phyloP scores from a whole-genome alignment of 2,329 filamentous ascomycete species.

The Lachnellula suecica region DNA sequence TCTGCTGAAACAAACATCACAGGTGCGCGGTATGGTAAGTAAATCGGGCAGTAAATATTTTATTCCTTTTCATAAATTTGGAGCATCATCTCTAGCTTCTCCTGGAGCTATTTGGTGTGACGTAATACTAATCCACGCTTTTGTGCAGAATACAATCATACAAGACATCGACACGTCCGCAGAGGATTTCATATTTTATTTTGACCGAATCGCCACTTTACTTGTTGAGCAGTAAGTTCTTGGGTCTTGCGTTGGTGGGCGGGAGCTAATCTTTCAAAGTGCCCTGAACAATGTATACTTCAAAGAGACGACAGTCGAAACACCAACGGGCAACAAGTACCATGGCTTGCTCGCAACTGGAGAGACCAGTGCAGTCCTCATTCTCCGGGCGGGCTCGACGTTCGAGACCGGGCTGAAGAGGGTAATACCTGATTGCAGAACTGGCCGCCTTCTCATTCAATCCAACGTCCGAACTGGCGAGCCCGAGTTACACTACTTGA shows the following conservation, averaged over 20 bases:
- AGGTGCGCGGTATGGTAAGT: conserved; percentile 70
- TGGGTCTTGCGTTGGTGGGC: conserved; percentile 13
- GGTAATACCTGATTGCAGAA: conserved; percentile 89
- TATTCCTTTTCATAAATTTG: not conserved
- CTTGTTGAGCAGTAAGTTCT: conserved; percentile 70
- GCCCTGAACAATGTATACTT: conserved; percentile 78
- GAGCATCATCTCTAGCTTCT: not conserved
- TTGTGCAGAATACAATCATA: conserved; percentile 69
- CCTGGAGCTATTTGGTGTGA: not conserved
- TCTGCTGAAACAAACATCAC: conserved; percentile 72
- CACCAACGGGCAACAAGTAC: conserved; percentile 70
- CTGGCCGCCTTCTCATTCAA: conserved; percentile 86
- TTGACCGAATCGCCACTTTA: conserved; percentile 83
- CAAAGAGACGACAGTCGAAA: conserved; percentile 60
- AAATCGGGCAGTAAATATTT: not conserved
- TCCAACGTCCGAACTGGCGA: conserved; percentile 83
- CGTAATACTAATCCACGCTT: not conserved
- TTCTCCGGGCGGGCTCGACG: conserved; percentile 84
- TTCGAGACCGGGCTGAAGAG: conserved; percentile 86
- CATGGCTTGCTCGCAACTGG: conserved; percentile 69
- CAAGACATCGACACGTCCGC: conserved; percentile 74
- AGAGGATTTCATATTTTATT: conserved; percentile 97
- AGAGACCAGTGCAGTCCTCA: conserved; percentile 79
- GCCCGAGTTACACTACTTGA: conserved; percentile 88
- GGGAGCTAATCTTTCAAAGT: conserved; percentile 40